Conservation (phyloP, 2,329 filamentous ascomycete species). For the Myriosclerotinia duriaeana region DNA sequence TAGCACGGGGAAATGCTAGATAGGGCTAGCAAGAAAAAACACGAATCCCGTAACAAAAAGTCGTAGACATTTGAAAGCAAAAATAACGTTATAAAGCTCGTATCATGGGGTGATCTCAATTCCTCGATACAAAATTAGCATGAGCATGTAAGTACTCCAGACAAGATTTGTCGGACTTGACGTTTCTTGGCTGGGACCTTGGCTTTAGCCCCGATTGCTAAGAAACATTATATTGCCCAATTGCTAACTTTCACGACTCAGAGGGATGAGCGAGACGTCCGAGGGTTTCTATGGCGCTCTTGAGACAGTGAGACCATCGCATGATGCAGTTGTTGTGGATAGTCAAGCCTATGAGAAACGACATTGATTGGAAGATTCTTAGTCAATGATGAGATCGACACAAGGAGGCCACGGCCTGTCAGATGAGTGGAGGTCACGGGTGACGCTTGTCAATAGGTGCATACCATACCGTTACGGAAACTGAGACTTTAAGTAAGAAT, state of each 20-base stretch:
- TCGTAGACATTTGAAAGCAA: slow-evolving; percentile 2
- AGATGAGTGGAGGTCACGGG: slow-evolving; percentile 6
- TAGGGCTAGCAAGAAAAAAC: slow-evolving; percentile 26
- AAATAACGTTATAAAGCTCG: slow-evolving; percentile 2
- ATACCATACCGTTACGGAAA: background rate
- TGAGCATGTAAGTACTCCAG: slow-evolving; percentile 8
- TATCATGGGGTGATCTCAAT: slow-evolving; percentile 9
- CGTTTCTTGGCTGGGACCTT: background rate
- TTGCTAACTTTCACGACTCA: background rate
- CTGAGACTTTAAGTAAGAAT: background rate
- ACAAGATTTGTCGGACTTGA: slow-evolving; percentile 21
- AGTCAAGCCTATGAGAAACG: background rate
- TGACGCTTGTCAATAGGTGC: slow-evolving; percentile 2
- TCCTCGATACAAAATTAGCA: slow-evolving; percentile 5
- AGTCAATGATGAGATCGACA: slow-evolving; percentile 8
- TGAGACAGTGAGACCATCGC: slow-evolving; percentile 10
- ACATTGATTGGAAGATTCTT: slow-evolving; percentile 7
- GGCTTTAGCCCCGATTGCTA: background rate
- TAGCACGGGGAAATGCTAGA: slow-evolving; percentile 19
- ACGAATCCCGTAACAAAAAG: slow-evolving; percentile 2
- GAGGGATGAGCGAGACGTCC: slow-evolving; percentile 7
- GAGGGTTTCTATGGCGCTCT: slow-evolving; percentile 10
- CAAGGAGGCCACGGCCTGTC: slow-evolving; percentile 7
- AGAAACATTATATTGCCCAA: background rate
- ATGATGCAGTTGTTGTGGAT: background rate